Evolutionary conservation across 2,329 filamentous ascomycete species (phyloP), one percentile per base, ranked within the genome.

Genomic region (Fusarium incarnatum): DNA sequence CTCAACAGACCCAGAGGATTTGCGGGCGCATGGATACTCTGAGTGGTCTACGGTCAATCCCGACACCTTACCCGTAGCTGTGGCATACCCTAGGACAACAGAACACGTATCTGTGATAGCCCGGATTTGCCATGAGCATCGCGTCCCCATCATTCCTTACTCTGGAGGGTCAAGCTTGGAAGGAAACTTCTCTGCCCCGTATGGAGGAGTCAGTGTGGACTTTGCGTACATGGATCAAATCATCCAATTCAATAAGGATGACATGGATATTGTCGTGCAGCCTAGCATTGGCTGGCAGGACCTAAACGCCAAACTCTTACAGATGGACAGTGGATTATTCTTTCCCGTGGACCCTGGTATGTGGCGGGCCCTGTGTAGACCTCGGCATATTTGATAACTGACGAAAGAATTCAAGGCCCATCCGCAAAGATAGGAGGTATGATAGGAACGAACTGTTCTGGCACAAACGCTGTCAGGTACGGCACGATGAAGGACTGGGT

Each of bases 221-320:
- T 98, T 98, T 78, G 88, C 89, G 2, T 89, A 88, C 75, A 98
- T 98, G 94, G 91, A 97, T 78, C 84, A 90, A 74, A 91, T 97
- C 27, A 73, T 98, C 30, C 85, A 90, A 56, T 85, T 97, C 60
- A 92, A 97, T 78, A 90, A 92, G 72, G 91, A 93, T 6, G 94
- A 97, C 78, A 94, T 97, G 92, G 94, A 98, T 74, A 86, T 97
- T 52, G 92, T 97, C 7, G 94, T 98, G 5, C 94, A 98, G 78
- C 94, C 94, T 5, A 92, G 92, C 9, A 91, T 98, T 12, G 91
- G 92, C n/a, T 98, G 94, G 94, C 94, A 97, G 86, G 89, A 92
- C 55, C 82, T 98, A 61, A 98, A 98, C 75, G 89, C 91, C 70
- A 82, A 88, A 73, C 78, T 90, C 47, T 85, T 89, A 50, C 89